phyloP scores from a whole-genome alignment of 2,329 filamentous ascomycete genomes.

The Triangularia setosa region DNA sequence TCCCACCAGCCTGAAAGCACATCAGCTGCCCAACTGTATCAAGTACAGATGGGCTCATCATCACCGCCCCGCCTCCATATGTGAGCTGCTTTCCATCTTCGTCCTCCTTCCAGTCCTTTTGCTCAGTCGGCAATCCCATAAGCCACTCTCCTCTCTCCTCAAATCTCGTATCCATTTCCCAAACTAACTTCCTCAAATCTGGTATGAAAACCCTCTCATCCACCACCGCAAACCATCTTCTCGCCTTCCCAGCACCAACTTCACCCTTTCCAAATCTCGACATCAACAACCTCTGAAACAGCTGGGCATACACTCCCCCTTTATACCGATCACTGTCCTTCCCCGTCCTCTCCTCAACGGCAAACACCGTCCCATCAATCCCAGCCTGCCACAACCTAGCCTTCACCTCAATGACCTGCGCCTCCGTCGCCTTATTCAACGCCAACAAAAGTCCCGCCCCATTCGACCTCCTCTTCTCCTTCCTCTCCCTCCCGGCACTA shows the following conservation, averaged over 20 bases:
- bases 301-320: not conserved
- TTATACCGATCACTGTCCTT: not conserved
- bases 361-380: not conserved
- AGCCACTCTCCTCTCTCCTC: conserved; percentile 35
- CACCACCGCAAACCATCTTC: conserved; percentile 41
- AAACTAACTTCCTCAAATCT: conserved; percentile 37
- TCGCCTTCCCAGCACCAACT: conserved; percentile 17
- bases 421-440: not conserved
- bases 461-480: not conserved
- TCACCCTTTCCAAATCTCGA: not conserved
- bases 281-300: conserved; percentile 4
- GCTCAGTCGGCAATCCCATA: conserved; percentile 42
- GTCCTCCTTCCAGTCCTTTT: conserved; percentile 40
- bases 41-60: conserved; percentile 38
- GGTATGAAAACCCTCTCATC: conserved; percentile 48
- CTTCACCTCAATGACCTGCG: not conserved
- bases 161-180: conserved; percentile 34
- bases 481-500: conserved; percentile 20
- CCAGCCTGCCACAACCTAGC: not conserved
- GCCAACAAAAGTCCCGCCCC: not conserved
- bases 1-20: conserved; percentile 32
- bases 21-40: conserved; percentile 34
- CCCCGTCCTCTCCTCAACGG: not conserved
- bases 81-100: conserved; percentile 32
- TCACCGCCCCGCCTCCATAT: conserved; percentile 43